phyloP scores from a whole-genome alignment of 176 grass and related monocot genomes.

The Musa itinerans region DNA sequence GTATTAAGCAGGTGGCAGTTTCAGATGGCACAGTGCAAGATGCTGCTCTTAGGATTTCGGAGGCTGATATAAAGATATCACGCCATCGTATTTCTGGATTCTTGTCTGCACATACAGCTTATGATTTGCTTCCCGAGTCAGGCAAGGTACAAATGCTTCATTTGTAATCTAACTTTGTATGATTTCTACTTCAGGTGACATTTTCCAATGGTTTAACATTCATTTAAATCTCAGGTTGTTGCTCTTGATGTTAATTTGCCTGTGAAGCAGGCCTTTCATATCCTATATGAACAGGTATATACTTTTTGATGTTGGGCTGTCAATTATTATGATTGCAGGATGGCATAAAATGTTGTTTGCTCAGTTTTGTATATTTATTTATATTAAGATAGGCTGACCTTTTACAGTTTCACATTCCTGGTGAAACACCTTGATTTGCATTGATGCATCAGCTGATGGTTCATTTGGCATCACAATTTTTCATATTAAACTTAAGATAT shows the following conservation, averaged over 20 bases:
- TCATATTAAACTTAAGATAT: too few species aligned
- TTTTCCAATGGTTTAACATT: conserved; percentile 1
- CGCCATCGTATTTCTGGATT: conserved; percentile 47
- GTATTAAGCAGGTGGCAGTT: conserved; percentile 33
- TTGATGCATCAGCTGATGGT: neutral
- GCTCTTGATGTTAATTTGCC: conserved; percentile 93
- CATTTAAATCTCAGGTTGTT: conserved; percentile 55
- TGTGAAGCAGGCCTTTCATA: conserved; percentile 98
- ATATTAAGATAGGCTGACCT: neutral
- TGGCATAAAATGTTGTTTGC: neutral
- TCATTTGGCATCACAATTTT: too few species aligned
- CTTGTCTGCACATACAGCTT: conserved; percentile 59
- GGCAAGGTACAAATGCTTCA: conserved; percentile 61
- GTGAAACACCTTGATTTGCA: neutral
- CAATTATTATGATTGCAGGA: neutral
- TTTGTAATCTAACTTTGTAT: neutral
- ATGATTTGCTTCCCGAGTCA: conserved; percentile 90
- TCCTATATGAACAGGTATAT: conserved; percentile 93
- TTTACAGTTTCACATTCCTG: neutral
- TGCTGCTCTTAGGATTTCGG: conserved; percentile 49
- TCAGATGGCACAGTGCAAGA: conserved; percentile 32
- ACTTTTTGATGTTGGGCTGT: neutral
- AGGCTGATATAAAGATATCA: conserved; percentile 62
- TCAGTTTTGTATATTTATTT: neutral
- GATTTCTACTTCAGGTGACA: conserved; percentile 10